Conservation (phyloP, 768 basidiomycete genomes). For the Auricularia sp. region DNA sequence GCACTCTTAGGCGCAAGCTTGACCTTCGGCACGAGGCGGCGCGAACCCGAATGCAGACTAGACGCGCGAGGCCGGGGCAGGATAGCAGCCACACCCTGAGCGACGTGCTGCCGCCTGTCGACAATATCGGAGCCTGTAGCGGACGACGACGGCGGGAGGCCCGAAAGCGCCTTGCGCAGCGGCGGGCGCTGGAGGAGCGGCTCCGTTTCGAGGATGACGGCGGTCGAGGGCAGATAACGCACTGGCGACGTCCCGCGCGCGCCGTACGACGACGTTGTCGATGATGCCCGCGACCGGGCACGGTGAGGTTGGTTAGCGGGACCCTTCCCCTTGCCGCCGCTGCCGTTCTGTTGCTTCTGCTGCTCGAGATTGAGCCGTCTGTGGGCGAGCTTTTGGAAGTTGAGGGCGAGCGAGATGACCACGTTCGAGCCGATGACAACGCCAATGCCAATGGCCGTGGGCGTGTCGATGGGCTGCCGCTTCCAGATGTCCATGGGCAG, state of each 20-base stretch:
- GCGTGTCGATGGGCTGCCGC: slow-evolving; percentile 38
- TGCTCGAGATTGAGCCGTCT: slow-evolving; percentile 43
- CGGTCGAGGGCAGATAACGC: slow-evolving; percentile 1
- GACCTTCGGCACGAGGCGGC: neutral
- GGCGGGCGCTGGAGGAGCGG: neutral
- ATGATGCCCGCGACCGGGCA: neutral
- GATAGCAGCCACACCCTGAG: neutral
- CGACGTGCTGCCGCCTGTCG: neutral
- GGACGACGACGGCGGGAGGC: neutral
- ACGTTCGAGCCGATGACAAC: slow-evolving; percentile 80
- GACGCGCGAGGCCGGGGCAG: neutral
- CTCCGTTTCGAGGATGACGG: slow-evolving; percentile 1
- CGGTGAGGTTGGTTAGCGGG: neutral
- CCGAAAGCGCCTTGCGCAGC: neutral
- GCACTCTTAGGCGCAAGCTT: neutral
- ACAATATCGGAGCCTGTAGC: neutral
- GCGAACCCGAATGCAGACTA: neutral
- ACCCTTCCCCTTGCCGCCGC: neutral
- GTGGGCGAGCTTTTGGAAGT: slow-evolving; percentile 89
- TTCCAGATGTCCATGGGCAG: neutral
- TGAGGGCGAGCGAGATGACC: slow-evolving; percentile 83
- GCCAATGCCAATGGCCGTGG: slow-evolving; percentile 66
- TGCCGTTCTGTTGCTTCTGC: slow-evolving; percentile 12
- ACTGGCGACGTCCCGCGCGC: neutral
- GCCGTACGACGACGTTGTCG: neutral